Conservation (phyloP, 1,139 yeast genomes). For the Pichia norvegensis region DNA sequence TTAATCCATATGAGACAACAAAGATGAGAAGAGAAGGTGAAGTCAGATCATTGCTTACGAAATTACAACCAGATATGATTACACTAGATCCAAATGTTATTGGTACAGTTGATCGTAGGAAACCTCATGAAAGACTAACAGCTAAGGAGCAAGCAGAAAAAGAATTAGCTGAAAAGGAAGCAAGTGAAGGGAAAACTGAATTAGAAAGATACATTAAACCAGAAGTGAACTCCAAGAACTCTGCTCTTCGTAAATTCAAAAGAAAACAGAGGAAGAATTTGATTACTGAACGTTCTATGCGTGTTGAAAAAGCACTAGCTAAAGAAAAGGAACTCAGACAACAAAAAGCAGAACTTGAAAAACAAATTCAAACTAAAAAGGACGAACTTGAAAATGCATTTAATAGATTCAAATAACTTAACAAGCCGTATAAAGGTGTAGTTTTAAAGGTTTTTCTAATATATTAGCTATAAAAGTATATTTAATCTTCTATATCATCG, state of each 20-base stretch:
- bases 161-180: conserved; percentile 33
- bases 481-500: conserved; percentile 16
- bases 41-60: conserved; percentile 78
- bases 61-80: conserved; percentile 87
- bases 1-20: conserved; percentile 86
- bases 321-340: conserved; percentile 69
- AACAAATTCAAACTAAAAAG: conserved; percentile 23
- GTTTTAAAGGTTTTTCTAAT: background rate
- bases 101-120: conserved; percentile 75
- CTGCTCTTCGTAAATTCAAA: conserved; percentile 70
- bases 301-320: conserved; percentile 70
- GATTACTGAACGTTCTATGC: conserved; percentile 76
- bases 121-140: conserved; percentile 53
- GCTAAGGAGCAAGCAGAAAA: conserved; percentile 49
- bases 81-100: conserved; percentile 81
- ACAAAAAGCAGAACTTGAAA: conserved; percentile 39
- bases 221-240: conserved; percentile 69
- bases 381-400: conserved; percentile 51
- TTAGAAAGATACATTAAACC: conserved; percentile 38
- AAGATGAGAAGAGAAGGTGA: conserved; percentile 93
- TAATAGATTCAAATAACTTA: conserved; percentile 38
- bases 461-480: background rate
- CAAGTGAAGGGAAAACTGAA: conserved; percentile 32
- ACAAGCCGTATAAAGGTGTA: too few relatives aligned
- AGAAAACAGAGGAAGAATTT: conserved; percentile 84